A percentile compares a stretch with the other conserved stretches of the same genome.
Evolutionary conservation across 2,329 filamentous ascomycete species (phyloP).

Genomic region (Xylaria hypoxylon): DNA sequence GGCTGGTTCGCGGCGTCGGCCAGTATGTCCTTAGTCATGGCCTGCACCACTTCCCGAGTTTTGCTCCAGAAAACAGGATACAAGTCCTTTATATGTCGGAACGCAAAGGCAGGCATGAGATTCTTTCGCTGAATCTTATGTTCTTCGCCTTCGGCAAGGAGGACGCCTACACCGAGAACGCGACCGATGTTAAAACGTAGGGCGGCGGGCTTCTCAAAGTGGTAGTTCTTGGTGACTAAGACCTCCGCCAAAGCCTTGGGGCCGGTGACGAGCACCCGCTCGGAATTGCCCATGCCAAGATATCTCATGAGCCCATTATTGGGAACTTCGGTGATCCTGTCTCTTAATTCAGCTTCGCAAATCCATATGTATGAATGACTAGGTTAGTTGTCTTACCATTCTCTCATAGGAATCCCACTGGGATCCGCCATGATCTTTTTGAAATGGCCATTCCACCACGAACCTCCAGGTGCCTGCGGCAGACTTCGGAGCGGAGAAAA

Average conservation of each 20-base stretch:
- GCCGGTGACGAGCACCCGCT: conserved; percentile 59
- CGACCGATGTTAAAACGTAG: conserved; percentile 68
- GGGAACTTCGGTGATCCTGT: conserved; percentile 69
- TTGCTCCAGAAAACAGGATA: conserved; percentile 89
- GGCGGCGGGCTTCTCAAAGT: conserved; percentile 72
- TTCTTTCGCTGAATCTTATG: conserved; percentile 85
- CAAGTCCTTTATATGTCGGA: conserved; percentile 84
- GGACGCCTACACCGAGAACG: conserved; percentile 76
- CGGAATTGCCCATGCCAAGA: conserved; percentile 56
- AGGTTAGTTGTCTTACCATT: conserved; percentile 57
- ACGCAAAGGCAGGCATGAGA: conserved; percentile 85
- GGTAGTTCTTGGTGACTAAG: conserved; percentile 75
- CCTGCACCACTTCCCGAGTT: conserved; percentile 72
- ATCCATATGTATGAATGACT: neutral
- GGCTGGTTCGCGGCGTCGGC: conserved; percentile 49
- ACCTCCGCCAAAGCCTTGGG: conserved; percentile 77
- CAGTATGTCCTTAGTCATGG: conserved; percentile 66
- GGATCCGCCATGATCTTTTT: conserved; percentile 54
- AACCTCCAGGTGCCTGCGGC: conserved; percentile 58
- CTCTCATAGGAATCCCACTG: conserved; percentile 59
- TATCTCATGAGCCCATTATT: conserved; percentile 78
- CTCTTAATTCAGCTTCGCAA: conserved; percentile 34
- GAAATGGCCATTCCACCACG: conserved; percentile 63
- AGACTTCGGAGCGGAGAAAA: conserved; percentile 63
- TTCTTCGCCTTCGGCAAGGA: conserved; percentile 90